phyloP scores from a whole-genome alignment of 768 basidiomycete genomes.

The Phylloporus rhodoxanthus region DNA sequence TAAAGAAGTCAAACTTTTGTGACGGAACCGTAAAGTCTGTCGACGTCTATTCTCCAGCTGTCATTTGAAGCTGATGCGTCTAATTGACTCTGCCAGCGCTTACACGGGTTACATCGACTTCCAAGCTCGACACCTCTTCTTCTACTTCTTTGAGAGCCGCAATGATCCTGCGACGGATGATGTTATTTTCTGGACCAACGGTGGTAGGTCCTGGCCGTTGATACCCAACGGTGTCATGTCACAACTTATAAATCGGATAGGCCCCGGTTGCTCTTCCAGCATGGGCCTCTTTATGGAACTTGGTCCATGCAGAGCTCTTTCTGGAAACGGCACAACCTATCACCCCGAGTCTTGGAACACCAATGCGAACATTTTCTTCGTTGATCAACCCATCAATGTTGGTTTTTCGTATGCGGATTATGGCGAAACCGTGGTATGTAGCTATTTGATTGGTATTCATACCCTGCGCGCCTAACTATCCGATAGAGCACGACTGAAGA shows the following conservation, averaged over 20 bases:
- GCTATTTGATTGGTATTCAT: not conserved
- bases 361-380: slow-evolving; percentile 48
- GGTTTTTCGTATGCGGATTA: slow-evolving; percentile 44
- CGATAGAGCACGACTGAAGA: slow-evolving; percentile 56
- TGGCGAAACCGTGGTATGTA: slow-evolving; percentile 35
- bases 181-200: slow-evolving; percentile 55
- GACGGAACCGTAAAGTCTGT: slow-evolving; percentile 37
- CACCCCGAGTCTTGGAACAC: slow-evolving; percentile 64
- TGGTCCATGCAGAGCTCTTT: slow-evolving; percentile 65
- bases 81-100: slow-evolving; percentile 29
- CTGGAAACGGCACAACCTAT: slow-evolving; percentile 44
- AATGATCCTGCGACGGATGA: slow-evolving; percentile 51
- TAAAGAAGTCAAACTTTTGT: slow-evolving; percentile 37
- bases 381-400: slow-evolving; percentile 42
- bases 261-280: slow-evolving; percentile 51
- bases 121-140: slow-evolving; percentile 59
- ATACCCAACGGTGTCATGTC: not conserved
- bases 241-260: too few relatives aligned
- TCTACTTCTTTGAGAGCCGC: slow-evolving; percentile 74
- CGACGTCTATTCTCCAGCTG: not conserved
- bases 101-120: slow-evolving; percentile 69
- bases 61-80: not conserved
- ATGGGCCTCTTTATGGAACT: slow-evolving; percentile 68
- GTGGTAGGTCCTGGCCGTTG: slow-evolving; percentile 39
- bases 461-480: not conserved